Evolutionary conservation across 1,284 basidiomycete genomes (phyloP).

Genomic region (Cutaneotrichosporon cavernicola): DNA sequence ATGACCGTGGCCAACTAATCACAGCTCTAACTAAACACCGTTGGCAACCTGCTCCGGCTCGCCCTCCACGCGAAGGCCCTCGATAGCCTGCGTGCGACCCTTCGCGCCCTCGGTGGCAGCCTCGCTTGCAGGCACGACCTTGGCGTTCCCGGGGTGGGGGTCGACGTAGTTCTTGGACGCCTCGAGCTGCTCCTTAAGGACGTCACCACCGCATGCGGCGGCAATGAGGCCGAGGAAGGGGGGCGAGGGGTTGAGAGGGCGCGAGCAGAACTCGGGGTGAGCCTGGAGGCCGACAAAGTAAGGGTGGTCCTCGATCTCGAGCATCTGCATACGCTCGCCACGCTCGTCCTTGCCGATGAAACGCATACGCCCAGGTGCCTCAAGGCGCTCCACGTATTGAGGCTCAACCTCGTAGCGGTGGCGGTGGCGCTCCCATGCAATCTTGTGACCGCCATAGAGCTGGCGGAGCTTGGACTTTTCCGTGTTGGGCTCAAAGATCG

Average conservation of each 20-base stretch:
- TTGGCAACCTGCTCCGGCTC: constrained; percentile 15
- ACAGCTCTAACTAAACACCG: constrained; percentile 7
- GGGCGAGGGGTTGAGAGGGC: constrained; percentile 96
- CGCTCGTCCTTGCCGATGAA: constrained; percentile 94
- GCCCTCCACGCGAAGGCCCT: constrained; percentile 40
- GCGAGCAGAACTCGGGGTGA: constrained; percentile 97
- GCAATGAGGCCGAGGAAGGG: constrained; percentile 96
- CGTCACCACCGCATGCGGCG: constrained; percentile 66
- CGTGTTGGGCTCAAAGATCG: constrained; percentile 70
- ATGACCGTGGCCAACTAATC: constrained; percentile 5
- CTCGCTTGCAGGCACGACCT: constrained; percentile 49
- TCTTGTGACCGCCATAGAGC: constrained; percentile 79
- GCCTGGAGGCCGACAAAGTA: constrained; percentile 95
- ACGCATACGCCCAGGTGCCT: constrained; percentile 65
- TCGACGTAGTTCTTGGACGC: constrained; percentile 61
- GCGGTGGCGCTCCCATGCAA: constrained; percentile 95
- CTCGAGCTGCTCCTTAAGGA: constrained; percentile 74
- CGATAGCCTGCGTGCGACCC: constrained; percentile 42
- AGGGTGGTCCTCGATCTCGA: constrained; percentile 88
- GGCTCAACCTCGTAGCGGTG: constrained; percentile 99
- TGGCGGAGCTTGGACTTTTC: constrained; percentile 68
- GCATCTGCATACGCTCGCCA: constrained; percentile 95
- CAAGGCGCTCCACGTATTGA: constrained; percentile 71
- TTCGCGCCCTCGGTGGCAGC: constrained; percentile 47
- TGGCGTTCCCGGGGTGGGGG: constrained; percentile 57